Conservation (phyloP, 257 asterid genomes). For the Prunella vulgaris region DNA sequence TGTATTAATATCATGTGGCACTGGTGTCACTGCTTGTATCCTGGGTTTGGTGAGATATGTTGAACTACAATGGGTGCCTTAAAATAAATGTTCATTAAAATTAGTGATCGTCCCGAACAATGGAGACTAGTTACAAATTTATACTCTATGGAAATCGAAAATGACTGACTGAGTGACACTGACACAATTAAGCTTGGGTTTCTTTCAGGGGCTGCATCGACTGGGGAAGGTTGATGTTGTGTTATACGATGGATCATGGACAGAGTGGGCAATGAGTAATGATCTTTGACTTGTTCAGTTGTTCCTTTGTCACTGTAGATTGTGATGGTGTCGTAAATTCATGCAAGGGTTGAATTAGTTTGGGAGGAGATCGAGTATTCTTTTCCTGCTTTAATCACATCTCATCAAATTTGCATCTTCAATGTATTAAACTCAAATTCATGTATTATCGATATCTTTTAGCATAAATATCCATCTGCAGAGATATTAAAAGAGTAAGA, state of each 20-base stretch:
- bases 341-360: not conserved
- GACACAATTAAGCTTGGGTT: not conserved
- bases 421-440: no score
- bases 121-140: not conserved
- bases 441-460: no score
- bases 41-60: constrained; percentile 64
- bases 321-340: not conserved
- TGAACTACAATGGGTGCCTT: not conserved
- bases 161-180: no score
- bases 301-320: not conserved
- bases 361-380: not conserved
- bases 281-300: no score
- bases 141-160: no score
- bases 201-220: constrained; percentile 73
- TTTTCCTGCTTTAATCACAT: not conserved
- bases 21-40: constrained; percentile 96
- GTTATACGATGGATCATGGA: constrained; percentile 92
- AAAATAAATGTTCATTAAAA: not conserved
- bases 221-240: constrained; percentile 68
- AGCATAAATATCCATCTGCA: not conserved
- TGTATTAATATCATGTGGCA: constrained; percentile 78
- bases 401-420: not conserved
- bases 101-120: no score
- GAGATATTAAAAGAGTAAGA: no score
- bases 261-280: constrained; percentile 57